Evolutionary conservation across 257 asterid species (phyloP).

Genomic region (Fraxinus anomala): DNA sequence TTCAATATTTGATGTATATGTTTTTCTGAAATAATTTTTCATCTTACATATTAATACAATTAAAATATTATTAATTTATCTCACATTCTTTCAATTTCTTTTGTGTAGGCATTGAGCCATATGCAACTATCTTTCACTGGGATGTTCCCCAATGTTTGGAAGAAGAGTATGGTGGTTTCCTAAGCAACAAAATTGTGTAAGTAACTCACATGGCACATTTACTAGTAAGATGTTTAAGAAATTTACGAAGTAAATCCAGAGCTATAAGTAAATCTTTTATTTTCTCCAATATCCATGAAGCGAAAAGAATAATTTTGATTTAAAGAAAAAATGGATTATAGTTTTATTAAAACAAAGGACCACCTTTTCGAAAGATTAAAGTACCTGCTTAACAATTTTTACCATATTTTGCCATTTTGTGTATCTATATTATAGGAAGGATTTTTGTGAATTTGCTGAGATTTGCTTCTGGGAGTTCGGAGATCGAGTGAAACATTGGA

Average conservation of each 20-base stretch:
- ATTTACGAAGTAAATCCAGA: not conserved
- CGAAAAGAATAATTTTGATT: no score
- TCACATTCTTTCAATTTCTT: not conserved
- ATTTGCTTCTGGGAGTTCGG: conserved; percentile 51
- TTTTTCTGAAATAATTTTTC: no score
- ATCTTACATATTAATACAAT: no score
- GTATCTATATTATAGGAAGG: conserved; percentile 18
- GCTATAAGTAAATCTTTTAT: no score
- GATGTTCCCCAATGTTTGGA: conserved; percentile 43
- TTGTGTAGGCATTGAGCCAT: conserved; percentile 24
- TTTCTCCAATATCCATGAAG: no score
- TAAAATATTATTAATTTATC: not conserved
- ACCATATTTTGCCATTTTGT: not conserved
- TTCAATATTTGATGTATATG: no score
- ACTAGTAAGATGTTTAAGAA: not conserved
- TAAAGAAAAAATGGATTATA: no score
- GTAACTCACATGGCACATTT: not conserved
- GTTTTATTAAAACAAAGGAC: no score
- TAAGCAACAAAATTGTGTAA: conserved; percentile 31
- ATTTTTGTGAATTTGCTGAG: conserved; percentile 40
- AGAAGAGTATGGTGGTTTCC: conserved; percentile 40
- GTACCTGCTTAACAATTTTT: no score
- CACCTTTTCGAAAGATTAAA: no score
- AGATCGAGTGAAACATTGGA: conserved; percentile 44
- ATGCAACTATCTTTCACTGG: conserved; percentile 39